Percentiles rank a stretch among this genome's conserved stretches.
Conservation (phyloP, 106 monocot species). For the Phalaenopsis aphrodite region DNA sequence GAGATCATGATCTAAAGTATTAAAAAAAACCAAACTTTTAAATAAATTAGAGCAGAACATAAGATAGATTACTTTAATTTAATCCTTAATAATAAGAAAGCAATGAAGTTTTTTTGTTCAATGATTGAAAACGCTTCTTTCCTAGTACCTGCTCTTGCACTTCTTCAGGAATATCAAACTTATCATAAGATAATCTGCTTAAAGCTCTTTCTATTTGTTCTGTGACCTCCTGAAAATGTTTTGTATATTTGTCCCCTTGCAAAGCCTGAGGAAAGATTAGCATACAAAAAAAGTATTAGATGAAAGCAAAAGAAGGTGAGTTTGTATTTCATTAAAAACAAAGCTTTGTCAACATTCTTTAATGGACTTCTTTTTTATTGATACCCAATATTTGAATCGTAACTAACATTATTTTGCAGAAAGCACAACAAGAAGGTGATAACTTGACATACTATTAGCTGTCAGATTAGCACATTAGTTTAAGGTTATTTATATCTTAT, state of each 20-base stretch:
- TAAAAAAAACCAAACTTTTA: background rate
- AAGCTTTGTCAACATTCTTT: background rate
- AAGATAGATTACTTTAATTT: background rate
- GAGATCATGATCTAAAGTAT: background rate
- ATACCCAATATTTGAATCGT: background rate
- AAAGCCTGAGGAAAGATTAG: conserved; percentile 36
- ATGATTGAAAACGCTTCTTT: background rate
- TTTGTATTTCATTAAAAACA: background rate
- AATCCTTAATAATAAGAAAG: background rate
- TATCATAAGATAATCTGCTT: conserved; percentile 42
- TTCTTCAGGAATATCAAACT: conserved; percentile 67
- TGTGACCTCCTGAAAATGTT: conserved; percentile 38
- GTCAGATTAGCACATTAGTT: too few relatives aligned
- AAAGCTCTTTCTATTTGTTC: conserved; percentile 57
- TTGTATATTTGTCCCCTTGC: conserved; percentile 23
- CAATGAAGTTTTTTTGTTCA: background rate
- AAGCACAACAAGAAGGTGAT: too few relatives aligned
- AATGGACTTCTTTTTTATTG: too few relatives aligned
- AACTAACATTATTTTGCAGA: too few relatives aligned
- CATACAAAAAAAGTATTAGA: background rate
- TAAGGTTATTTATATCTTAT: too few relatives aligned
- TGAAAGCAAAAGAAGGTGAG: background rate
- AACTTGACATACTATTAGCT: too few relatives aligned
- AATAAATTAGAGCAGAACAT: background rate
- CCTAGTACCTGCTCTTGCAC: conserved; percentile 71